phyloP scores from a whole-genome alignment of 805 yeast species.

The Wickerhamiella lipophila region DNA sequence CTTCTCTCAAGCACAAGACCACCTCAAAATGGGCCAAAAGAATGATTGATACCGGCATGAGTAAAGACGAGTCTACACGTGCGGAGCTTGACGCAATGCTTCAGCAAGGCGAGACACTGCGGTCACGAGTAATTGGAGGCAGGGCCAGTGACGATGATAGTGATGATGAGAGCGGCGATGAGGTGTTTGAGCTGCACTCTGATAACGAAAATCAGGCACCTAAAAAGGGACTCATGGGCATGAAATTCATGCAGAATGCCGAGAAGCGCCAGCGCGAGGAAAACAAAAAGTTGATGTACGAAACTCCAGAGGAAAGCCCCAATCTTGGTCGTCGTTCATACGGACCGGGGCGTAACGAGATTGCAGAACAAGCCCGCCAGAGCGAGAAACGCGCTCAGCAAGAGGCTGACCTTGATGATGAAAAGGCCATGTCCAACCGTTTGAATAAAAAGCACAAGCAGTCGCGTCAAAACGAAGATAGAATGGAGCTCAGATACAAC shows the following conservation, averaged over 20 bases:
- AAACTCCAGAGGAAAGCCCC: slow-evolving; percentile 25
- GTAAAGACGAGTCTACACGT: slow-evolving; percentile 72
- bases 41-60: slow-evolving; percentile 78
- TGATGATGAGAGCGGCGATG: slow-evolving; percentile 31
- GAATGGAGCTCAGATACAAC: slow-evolving; percentile 9
- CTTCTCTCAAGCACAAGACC: slow-evolving; percentile 81
- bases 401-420: slow-evolving; percentile 14
- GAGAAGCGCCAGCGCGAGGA: slow-evolving; percentile 52
- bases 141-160: slow-evolving; percentile 34
- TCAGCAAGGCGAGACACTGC: slow-evolving; percentile 67
- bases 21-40: slow-evolving; percentile 83
- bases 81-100: slow-evolving; percentile 92
- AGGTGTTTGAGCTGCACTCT: slow-evolving; percentile 25
- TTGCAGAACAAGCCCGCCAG: not conserved
- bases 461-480: slow-evolving; percentile 6
- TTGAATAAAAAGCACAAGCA: slow-evolving; percentile 9
- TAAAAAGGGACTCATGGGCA: slow-evolving; percentile 80
- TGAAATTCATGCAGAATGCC: slow-evolving; percentile 94
- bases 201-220: slow-evolving; percentile 24
- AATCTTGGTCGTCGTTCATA: slow-evolving; percentile 39
- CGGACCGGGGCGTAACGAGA: not conserved
- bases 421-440: not conserved
- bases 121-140: slow-evolving; percentile 57
- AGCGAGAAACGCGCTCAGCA: slow-evolving; percentile 15
- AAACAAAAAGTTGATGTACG: slow-evolving; percentile 38